A percentile compares a stretch with the other conserved stretches of the same genome.
Conservation (phyloP, 257 asterid genomes). For the Solanum boliviense region DNA sequence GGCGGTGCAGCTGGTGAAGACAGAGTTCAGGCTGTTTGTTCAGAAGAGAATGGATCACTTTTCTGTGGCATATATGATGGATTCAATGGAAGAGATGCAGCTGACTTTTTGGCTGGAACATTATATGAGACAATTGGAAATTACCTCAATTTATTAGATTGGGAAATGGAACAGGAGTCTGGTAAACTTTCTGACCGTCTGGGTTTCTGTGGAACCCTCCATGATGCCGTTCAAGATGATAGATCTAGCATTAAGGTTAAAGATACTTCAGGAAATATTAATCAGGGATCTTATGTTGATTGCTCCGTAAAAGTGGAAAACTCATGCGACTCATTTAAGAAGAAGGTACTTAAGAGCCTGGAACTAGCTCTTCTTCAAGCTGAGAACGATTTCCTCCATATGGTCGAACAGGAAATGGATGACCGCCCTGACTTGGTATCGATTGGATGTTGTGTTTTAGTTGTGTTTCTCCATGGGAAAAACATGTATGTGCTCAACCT, state of each 20-base stretch:
- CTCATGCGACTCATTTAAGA: conserved; percentile 20
- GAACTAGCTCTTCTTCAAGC: conserved; percentile 64
- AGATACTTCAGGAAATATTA: background rate
- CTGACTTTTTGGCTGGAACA: conserved; percentile 92
- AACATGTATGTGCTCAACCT: conserved; percentile 64
- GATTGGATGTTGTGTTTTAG: conserved; percentile 76
- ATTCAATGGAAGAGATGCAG: conserved; percentile 93
- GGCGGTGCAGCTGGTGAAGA: conserved; percentile 99
- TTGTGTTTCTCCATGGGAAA: conserved; percentile 63
- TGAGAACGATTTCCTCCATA: conserved; percentile 71
- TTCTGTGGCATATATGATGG: conserved; percentile 88
- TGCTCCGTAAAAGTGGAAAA: background rate
- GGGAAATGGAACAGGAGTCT: conserved; percentile 42
- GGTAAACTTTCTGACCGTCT: conserved; percentile 8
- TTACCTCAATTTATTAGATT: conserved; percentile 54
- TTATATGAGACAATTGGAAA: conserved; percentile 57
- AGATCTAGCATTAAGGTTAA: background rate
- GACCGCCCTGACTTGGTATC: conserved; percentile 91
- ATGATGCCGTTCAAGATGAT: background rate
- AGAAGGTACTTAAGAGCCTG: conserved; percentile 55
- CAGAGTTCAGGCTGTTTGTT: conserved; percentile 93
- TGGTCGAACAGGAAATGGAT: conserved; percentile 98
- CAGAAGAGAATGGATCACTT: conserved; percentile 91
- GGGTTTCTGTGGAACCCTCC: background rate
- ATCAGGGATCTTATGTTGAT: background rate